A percentile compares a stretch with the other conserved stretches of the same genome.
These are phyloP conservation scores for Pleurotus salmoneostramineus DNA, from an alignment of 768 basidiomycete species.

Conservation along the genomic window DNA sequence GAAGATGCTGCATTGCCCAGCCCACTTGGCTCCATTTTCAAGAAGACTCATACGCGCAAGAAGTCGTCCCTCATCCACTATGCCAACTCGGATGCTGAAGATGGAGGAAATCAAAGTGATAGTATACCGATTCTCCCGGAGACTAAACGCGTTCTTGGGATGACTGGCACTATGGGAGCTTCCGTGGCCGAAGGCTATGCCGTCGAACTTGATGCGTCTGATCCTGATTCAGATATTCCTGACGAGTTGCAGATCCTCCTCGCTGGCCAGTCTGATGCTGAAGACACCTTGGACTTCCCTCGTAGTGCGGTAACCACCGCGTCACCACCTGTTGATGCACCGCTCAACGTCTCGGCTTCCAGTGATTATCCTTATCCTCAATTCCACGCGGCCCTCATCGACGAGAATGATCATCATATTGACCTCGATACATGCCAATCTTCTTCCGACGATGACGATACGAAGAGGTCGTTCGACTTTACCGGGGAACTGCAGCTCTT, in stretches of 20 bases:
- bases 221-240: constrained; percentile 79
- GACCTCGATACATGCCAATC: constrained; percentile 35
- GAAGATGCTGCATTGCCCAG: constrained; percentile 14
- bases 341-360: constrained; percentile 24
- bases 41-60: constrained; percentile 23
- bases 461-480: constrained; percentile 81
- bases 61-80: constrained; percentile 20
- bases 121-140: constrained; percentile 41
- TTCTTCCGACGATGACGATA: constrained; percentile 57
- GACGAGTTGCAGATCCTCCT: constrained; percentile 69
- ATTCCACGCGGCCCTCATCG: constrained; percentile 41
- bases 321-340: constrained; percentile 12
- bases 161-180: constrained; percentile 67
- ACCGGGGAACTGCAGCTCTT: constrained; percentile 72
- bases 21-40: constrained; percentile 30
- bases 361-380: neutral
- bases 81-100: neutral
- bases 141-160: constrained; percentile 53
- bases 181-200: constrained; percentile 43
- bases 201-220: constrained; percentile 47
- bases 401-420: constrained; percentile 36
- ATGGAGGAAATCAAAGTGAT: constrained; percentile 12
- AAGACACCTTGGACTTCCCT: constrained; percentile 45
- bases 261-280: constrained; percentile 29
- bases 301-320: constrained; percentile 27